These are phyloP conservation scores for Kregervanrija delftensis DNA, from an alignment of 805 yeast genomes.

Conservation along the genomic window DNA sequence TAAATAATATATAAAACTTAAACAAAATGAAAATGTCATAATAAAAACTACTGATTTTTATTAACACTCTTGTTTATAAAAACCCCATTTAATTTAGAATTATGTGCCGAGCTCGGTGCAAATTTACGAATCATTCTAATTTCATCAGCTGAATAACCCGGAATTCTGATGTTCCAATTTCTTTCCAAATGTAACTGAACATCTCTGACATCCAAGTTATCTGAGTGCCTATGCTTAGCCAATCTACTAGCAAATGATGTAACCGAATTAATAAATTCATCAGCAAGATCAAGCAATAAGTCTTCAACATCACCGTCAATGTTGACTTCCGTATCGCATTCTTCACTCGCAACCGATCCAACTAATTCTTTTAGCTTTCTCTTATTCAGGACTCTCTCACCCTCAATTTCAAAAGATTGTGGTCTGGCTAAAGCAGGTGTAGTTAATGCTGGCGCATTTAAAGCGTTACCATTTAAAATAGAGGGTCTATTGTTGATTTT, in stretches of 20 bases:
- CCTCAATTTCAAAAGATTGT: slow-evolving; percentile 77
- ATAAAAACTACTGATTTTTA: slow-evolving; percentile 26
- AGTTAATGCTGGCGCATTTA: slow-evolving; percentile 60
- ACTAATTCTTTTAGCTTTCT: slow-evolving; percentile 86
- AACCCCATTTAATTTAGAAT: slow-evolving; percentile 63
- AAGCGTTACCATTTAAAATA: slow-evolving; percentile 75
- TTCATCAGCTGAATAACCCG: slow-evolving; percentile 91
- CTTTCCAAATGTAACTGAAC: slow-evolving; percentile 86
- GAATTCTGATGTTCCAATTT: slow-evolving; percentile 92
- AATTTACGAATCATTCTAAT: slow-evolving; percentile 71
- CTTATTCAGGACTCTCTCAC: slow-evolving; percentile 79
- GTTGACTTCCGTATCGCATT: slow-evolving; percentile 83
- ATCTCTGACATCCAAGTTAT: slow-evolving; percentile 80
- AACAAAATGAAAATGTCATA: background rate
- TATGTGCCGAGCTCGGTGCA: slow-evolving; percentile 56
- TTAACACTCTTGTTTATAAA: slow-evolving; percentile 57
- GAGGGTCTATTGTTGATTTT: slow-evolving; percentile 70
- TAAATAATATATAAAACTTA: slow-evolving; percentile 6
- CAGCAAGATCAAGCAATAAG: slow-evolving; percentile 83
- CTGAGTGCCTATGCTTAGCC: slow-evolving; percentile 91
- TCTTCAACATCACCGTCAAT: slow-evolving; percentile 97
- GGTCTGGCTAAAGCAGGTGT: slow-evolving; percentile 70
- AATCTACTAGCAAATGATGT: slow-evolving; percentile 90
- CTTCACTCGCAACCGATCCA: slow-evolving; percentile 72
- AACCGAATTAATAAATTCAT: slow-evolving; percentile 87